phyloP scores from a whole-genome alignment of 371 early-diverging fungal genomes.

The Lichtheimia ramosa region DNA sequence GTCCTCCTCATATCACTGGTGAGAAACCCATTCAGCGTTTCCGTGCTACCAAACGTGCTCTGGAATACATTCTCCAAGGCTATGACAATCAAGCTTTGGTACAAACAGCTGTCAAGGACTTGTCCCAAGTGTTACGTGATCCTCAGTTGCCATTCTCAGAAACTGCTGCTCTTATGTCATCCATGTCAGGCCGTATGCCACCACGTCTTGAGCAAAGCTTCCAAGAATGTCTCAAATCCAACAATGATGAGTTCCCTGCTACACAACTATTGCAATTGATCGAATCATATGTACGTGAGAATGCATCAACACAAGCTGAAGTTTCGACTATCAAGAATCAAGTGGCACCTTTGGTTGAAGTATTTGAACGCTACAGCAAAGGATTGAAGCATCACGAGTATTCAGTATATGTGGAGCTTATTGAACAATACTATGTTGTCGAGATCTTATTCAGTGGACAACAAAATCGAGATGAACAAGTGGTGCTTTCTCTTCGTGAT shows the following conservation, averaged over 20 bases:
- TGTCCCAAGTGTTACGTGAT: constrained; percentile 74
- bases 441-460: constrained; percentile 79
- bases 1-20: constrained; percentile 72
- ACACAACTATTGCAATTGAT: constrained; percentile 65
- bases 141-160: constrained; percentile 88
- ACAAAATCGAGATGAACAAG: constrained; percentile 82
- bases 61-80: constrained; percentile 85
- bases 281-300: constrained; percentile 52
- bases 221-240: constrained; percentile 40
- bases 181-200: constrained; percentile 88
- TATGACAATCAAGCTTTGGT: constrained; percentile 81
- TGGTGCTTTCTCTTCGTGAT: constrained; percentile 83
- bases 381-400: constrained; percentile 82
- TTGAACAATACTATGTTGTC: constrained; percentile 83
- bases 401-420: constrained; percentile 66
- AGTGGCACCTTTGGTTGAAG: constrained; percentile 64
- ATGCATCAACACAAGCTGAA: constrained; percentile 62
- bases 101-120: constrained; percentile 66
- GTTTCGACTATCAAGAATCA: constrained; percentile 59
- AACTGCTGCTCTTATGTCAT: constrained; percentile 77
- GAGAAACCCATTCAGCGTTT: constrained; percentile 86
- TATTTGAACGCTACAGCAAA: constrained; percentile 69
- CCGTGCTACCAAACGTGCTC: constrained; percentile 56
- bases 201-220: constrained; percentile 65
- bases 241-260: constrained; percentile 73